A percentile compares a stretch with the other conserved stretches of the same genome.
These are phyloP conservation scores for Neurospora intermedia DNA, from an alignment of 495 filamentous ascomycete genomes.

Conservation along the genomic window DNA sequence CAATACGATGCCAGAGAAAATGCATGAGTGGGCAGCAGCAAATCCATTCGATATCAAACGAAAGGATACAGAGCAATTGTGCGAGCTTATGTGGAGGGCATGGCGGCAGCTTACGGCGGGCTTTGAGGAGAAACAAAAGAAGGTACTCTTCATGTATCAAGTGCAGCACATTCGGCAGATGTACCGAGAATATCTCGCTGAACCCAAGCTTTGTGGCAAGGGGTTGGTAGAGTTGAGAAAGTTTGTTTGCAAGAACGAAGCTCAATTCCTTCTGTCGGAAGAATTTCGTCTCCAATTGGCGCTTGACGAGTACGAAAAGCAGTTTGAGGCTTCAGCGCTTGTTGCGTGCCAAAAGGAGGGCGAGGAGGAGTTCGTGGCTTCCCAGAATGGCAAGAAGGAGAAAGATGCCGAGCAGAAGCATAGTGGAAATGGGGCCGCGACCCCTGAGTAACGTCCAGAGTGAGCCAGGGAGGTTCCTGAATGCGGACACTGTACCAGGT, in stretches of 20 bases:
- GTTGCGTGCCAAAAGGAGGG: not conserved
- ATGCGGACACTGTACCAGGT: not conserved
- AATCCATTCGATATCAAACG: not conserved
- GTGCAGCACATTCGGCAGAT: not conserved
- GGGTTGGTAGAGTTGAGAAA: not conserved
- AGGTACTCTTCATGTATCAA: not conserved
- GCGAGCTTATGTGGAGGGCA: not conserved
- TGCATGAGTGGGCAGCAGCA: not conserved
- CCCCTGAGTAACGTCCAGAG: not conserved
- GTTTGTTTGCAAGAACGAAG: not conserved
- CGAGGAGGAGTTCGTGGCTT: not conserved
- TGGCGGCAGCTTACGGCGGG: not conserved
- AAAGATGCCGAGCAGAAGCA: not conserved
- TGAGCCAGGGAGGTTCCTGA: not conserved
- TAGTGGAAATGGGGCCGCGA: not conserved
- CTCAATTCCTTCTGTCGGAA: not conserved
- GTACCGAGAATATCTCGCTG: not conserved
- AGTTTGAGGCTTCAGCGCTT: not conserved
- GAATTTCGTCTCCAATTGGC: not conserved
- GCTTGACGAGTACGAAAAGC: not conserved
- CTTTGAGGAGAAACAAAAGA: not conserved
- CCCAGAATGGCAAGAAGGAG: not conserved
- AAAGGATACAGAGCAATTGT: not conserved
- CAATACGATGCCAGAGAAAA: not conserved
- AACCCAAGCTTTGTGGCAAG: not conserved